Base-by-base conservation (phyloP, 371 early-diverging fungal species). In the Sporodiniella umbellata region DNA sequence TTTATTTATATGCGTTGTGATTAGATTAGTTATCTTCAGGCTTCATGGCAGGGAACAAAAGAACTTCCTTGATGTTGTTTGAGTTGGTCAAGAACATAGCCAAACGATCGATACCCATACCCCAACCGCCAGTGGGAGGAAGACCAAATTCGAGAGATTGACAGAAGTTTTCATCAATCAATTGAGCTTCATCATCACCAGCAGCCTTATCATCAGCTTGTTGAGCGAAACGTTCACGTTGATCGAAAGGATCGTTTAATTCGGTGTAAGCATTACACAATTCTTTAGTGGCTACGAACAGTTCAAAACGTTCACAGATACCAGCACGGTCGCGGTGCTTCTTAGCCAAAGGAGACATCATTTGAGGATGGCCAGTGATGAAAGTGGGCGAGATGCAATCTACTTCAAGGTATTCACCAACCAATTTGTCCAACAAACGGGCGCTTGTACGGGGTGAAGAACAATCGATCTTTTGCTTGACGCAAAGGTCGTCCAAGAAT, bases 341-440 rank as follows among this genome's bases (percentile, higher is more conserved):
- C 88, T 99, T 99, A 70, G 99, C 99, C 25, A 99, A 80, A 17
- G 99, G 99, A 55, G 96, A 95, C 98, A 99, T 99, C 85, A 96
- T 94, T 80, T 88, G 86, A 39, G 99, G 99, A 72, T 99, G 99
- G 51, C 95, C 93, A 60, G 84, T 92, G 57, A 99, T 93, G 10
- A 28, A 28, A 28, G 98, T 94, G 21, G 99, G 99, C 64, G 73
- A 86, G 71, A 95, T 89, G 70, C 99, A 99, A 60, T 91, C 73
- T 52, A 87, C 85, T 76, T 99, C 99, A 54, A 99, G 81, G 67
- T 82, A 99, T 46, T 99, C 98, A 55, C 99, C 99, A 33, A 99
- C 96, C 14, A 99, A 87, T 81, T 96, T 96, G 86, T 99, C 99
- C 54, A 99, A 83, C 50, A 99, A 78, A 62, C 99, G 90, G 26